These are phyloP conservation scores for Oxytropis ochrocephala DNA, from an alignment of 306 rosid species.

Conservation along the genomic window DNA sequence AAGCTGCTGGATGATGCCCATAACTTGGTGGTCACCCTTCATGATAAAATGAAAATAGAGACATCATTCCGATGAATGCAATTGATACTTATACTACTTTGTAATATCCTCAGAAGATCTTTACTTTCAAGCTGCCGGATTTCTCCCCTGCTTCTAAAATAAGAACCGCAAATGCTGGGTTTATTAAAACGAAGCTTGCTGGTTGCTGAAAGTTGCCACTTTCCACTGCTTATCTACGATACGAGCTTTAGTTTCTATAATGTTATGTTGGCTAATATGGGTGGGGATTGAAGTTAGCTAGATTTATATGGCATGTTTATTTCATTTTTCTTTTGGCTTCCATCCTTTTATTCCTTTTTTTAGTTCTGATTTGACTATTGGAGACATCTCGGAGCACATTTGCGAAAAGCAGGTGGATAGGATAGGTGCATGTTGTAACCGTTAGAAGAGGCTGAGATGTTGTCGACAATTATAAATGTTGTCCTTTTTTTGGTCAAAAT, in stretches of 20 bases:
- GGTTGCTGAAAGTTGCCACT: constrained; percentile 24
- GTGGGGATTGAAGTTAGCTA: constrained; percentile 25
- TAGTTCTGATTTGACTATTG: constrained; percentile 10
- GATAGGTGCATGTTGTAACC: constrained; percentile 28
- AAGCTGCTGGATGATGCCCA: constrained; percentile 97
- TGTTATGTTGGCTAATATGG: background rate
- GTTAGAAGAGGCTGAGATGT: constrained; percentile 25
- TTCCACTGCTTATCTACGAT: constrained; percentile 5
- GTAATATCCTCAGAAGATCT: constrained; percentile 6
- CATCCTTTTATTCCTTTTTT: background rate
- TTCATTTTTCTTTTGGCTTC: background rate
- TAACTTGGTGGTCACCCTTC: constrained; percentile 88
- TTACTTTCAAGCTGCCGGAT: background rate
- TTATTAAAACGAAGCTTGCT: background rate
- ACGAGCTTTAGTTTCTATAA: background rate
- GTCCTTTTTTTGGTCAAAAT: too few relatives aligned
- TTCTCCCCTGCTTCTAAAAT: constrained; percentile 19
- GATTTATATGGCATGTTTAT: constrained; percentile 8
- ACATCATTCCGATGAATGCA: constrained; percentile 49
- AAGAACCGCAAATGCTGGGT: constrained; percentile 16
- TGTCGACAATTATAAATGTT: constrained; percentile 17
- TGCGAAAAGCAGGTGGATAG: constrained; percentile 28
- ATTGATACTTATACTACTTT: constrained; percentile 17
- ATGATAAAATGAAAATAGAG: constrained; percentile 84
- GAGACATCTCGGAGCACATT: constrained; percentile 21